Percentiles rank a stretch among this genome's conserved stretches.
phyloP scores from a whole-genome alignment of 306 rosid species.

The Sophora flavescens region DNA sequence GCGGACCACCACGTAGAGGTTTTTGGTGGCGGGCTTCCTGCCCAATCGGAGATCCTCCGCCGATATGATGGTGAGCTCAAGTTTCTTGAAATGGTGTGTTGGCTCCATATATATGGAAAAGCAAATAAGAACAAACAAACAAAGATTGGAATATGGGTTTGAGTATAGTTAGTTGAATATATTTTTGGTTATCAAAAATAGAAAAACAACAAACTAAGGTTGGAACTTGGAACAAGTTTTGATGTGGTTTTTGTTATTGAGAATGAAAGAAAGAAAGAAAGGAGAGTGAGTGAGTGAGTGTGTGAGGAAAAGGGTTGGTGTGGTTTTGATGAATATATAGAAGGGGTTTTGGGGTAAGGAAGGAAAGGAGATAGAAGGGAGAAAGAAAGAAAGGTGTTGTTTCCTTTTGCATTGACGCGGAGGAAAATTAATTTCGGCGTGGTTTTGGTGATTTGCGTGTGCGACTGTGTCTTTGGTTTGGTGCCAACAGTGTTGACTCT shows the following conservation, averaged over 20 bases:
- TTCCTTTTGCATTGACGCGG: neutral
- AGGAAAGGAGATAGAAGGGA: slow-evolving; percentile 2
- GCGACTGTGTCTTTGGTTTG: no score
- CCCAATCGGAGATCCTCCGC: slow-evolving; percentile 60
- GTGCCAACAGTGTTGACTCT: neutral
- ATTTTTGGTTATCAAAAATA: no score
- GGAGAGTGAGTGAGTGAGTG: no score
- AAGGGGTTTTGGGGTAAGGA: neutral
- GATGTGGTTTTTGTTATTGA: neutral
- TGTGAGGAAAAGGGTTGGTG: no score
- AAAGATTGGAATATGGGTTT: no score
- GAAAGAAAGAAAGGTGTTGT: slow-evolving; percentile 13
- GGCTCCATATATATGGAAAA: neutral
- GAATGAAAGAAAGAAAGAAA: neutral
- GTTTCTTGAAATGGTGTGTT: neutral
- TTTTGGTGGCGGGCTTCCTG: slow-evolving; percentile 43
- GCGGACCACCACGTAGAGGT: slow-evolving; percentile 54
- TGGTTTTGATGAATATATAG: neutral
- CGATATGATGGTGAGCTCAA: slow-evolving; percentile 61
- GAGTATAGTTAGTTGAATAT: no score
- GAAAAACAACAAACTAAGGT: no score
- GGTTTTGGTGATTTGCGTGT: neutral
- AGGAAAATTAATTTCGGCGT: neutral
- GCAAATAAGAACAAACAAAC: neutral
- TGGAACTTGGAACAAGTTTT: no score